Conservation (phyloP, 768 basidiomycete species). For the Suillus weaverae region DNA sequence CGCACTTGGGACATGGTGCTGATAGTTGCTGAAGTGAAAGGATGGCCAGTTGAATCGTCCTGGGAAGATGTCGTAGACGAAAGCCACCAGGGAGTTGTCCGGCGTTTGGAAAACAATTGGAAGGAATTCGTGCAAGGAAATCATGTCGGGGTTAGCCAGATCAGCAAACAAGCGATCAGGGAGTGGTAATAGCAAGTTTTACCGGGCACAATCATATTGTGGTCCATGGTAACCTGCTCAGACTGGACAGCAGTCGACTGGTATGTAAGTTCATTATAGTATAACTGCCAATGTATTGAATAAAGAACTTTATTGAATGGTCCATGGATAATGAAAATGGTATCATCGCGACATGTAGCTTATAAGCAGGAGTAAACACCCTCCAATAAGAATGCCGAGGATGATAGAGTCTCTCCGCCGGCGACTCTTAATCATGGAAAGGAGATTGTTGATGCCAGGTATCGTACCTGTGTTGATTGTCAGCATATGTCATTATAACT, state of each 20-base stretch:
- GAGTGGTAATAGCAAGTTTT: conserved; percentile 5
- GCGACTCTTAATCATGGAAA: conserved; percentile 91
- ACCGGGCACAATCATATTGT: neutral
- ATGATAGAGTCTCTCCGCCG: conserved; percentile 89
- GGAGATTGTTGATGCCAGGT: conserved; percentile 91
- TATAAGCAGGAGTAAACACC: conserved; percentile 67
- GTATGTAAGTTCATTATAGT: neutral
- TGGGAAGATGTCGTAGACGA: conserved; percentile 45
- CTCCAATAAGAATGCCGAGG: conserved; percentile 83
- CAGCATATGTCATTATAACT: neutral
- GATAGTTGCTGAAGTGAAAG: conserved; percentile 70
- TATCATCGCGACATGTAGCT: conserved; percentile 43
- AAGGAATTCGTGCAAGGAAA: conserved; percentile 51
- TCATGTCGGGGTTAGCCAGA: conserved; percentile 30
- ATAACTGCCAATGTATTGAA: conserved; percentile 1
- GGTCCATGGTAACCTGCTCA: neutral
- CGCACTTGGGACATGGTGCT: conserved; percentile 78
- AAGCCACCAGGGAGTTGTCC: conserved; percentile 61
- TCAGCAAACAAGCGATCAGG: neutral
- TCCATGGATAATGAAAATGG: conserved; percentile 3
- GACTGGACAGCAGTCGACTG: neutral
- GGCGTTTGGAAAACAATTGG: conserved; percentile 74
- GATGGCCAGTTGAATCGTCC: conserved; percentile 69
- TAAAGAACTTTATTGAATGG: neutral
- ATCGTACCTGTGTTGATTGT: conserved; percentile 61